A percentile compares a stretch with the other conserved stretches of the same genome.
Evolutionary conservation across 2,329 filamentous ascomycete genomes (phyloP).

Genomic region (Hymenoscyphus infarciens): DNA sequence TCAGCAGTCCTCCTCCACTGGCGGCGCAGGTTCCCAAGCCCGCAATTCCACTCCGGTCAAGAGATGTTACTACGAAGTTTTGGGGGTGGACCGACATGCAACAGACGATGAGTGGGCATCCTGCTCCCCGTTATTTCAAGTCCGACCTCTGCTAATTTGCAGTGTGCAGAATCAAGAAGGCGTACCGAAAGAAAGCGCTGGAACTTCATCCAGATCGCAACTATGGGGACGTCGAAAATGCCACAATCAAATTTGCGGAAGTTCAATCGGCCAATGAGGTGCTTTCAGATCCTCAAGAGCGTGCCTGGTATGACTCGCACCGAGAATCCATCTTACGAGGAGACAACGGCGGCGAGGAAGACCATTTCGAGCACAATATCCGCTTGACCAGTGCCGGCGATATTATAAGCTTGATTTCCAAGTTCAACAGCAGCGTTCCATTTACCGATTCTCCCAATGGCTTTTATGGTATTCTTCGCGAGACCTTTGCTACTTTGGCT

Average conservation of each 20-base stretch:
- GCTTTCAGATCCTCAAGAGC: constrained; percentile 91
- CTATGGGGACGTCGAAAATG: constrained; percentile 75
- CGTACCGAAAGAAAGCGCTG: constrained; percentile 85
- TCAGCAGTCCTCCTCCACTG: constrained; percentile 27
- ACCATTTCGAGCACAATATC: constrained; percentile 63
- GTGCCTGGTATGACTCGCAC: constrained; percentile 97
- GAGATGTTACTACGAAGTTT: constrained; percentile 81
- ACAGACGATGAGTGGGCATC: constrained; percentile 73
- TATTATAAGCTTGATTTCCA: constrained; percentile 71
- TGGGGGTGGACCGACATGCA: constrained; percentile 68
- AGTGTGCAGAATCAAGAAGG: constrained; percentile 73
- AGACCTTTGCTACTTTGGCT: constrained; percentile 76
- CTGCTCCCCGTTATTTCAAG: not conserved
- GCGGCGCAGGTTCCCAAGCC: constrained; percentile 11
- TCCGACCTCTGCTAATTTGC: constrained; percentile 11
- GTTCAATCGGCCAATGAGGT: constrained; percentile 92
- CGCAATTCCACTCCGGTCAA: constrained; percentile 41
- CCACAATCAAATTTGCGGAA: constrained; percentile 84
- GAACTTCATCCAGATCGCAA: constrained; percentile 96
- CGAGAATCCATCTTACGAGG: constrained; percentile 74
- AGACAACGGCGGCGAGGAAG: constrained; percentile 39
- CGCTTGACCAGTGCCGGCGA: constrained; percentile 77
- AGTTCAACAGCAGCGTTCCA: constrained; percentile 72
- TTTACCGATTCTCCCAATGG: constrained; percentile 77
- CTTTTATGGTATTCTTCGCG: constrained; percentile 77